Base-by-base conservation (phyloP, 495 filamentous ascomycete genomes). In the Daldinia bambusicola region DNA sequence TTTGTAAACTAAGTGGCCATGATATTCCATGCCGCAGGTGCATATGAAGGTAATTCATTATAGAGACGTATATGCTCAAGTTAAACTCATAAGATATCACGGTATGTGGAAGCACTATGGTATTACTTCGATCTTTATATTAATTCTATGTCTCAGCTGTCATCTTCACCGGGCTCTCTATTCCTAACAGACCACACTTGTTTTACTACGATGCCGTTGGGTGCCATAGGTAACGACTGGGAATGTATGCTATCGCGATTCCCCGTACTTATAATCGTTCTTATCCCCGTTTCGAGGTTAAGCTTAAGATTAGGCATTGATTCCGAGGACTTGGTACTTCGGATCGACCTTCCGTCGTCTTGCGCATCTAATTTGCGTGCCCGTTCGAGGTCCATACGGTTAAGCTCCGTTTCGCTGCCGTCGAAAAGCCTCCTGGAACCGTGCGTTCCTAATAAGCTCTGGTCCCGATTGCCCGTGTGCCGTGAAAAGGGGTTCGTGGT, bases 371-470 rank as follows among this genome's bases (percentile, higher is more conserved):
- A 3, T 53, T 66, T 73, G 22, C 57, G n/a, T 9, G 61, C 45
- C 22, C 65, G 32, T 6, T 66, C 66, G 18, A 36, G 22, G 38
- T 73, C 66, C 8, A 73, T 50, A 1, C 48, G 63, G 13, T 70
- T 74, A 16, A 74, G 67, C n/a, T 74, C 71, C 16, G 67, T 74
- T 59, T 74, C 67, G n/a, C 71, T 74, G 6, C 71, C 70, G 16
- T 59, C 67, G 10, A 64, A 67, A 12, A 36, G 45, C 6, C 52
- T 72, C 30, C 56, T 51, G 2, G 70, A 65, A 6, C 50, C 38
- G 10, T 61, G 43, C 8, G 60, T 71, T 32, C 62, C 59, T n/a
- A 69, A 55, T 34, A 69, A 32, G 59, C 61, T 69, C 43, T 69
- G 66, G 50, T 66, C 66, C 13, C 65, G 55, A 40, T 66, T 50